Conservation (phyloP, 2,329 filamentous ascomycete species). For the Penicillium rolfsii region DNA sequence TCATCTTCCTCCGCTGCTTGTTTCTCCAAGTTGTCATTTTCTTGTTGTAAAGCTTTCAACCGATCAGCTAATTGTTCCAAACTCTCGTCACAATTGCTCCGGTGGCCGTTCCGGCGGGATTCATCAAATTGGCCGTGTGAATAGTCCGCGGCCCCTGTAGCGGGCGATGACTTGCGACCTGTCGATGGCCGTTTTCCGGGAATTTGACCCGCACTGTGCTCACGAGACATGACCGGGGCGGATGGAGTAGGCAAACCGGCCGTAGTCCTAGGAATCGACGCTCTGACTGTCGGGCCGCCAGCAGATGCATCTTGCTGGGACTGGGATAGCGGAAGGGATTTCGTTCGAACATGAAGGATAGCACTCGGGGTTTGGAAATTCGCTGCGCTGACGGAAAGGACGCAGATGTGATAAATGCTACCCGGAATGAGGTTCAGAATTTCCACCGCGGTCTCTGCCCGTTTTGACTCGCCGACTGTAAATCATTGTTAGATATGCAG, state of each 20-base stretch:
- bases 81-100: conserved; percentile 65
- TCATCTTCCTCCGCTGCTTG: conserved; percentile 70
- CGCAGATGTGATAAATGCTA: conserved; percentile 89
- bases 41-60: conserved; percentile 77
- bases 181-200: conserved; percentile 66
- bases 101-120: conserved; percentile 38
- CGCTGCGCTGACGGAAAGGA: conserved; percentile 86
- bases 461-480: conserved; percentile 79
- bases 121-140: conserved; percentile 47
- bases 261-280: conserved; percentile 57
- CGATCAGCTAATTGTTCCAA: conserved; percentile 78
- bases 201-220: conserved; percentile 61
- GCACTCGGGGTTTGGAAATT: conserved; percentile 91
- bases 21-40: conserved; percentile 77
- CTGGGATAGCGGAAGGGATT: conserved; percentile 52
- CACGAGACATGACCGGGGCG: conserved; percentile 65
- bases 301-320: conserved; percentile 40
- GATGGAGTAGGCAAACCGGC: conserved; percentile 63
- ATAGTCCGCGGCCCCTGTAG: conserved; percentile 53
- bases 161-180: conserved; percentile 76
- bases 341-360: conserved; percentile 80
- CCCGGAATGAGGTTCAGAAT: conserved; percentile 85
- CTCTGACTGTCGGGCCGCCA: conserved; percentile 52
- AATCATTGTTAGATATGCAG: neutral
- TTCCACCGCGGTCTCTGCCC: conserved; percentile 82